A percentile compares a stretch with the other conserved stretches of the same genome.
phyloP scores from a whole-genome alignment of 1,139 yeast species.

The Suhomyces yuchorum region DNA sequence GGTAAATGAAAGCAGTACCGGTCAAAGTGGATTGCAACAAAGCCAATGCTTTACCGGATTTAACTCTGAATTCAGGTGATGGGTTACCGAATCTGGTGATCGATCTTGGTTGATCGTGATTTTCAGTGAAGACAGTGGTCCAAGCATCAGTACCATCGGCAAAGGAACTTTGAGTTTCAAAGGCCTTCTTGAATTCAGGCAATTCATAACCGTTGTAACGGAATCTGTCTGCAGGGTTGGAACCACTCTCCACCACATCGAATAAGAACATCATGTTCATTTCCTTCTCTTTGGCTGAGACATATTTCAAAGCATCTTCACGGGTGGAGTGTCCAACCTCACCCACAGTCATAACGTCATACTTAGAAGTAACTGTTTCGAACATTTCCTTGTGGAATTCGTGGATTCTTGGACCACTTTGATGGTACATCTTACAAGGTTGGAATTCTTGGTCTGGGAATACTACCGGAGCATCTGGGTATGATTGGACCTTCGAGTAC shows the following conservation, averaged over 20 bases:
- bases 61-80: constrained; percentile 19
- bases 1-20: constrained; percentile 28
- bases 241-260: constrained; percentile 25
- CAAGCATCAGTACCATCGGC: constrained; percentile 28
- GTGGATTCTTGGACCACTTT: constrained; percentile 27
- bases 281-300: constrained; percentile 26
- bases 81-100: constrained; percentile 26
- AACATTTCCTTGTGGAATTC: constrained; percentile 29
- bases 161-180: constrained; percentile 20
- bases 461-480: constrained; percentile 26
- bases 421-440: constrained; percentile 20
- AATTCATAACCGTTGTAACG: constrained; percentile 21
- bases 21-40: constrained; percentile 23
- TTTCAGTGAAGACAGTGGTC: constrained; percentile 27
- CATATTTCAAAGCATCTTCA: constrained; percentile 26
- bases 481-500: constrained; percentile 26
- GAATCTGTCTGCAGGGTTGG: constrained; percentile 21
- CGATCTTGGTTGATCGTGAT: constrained; percentile 29
- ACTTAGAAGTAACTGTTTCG: constrained; percentile 22
- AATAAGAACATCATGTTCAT: constrained; percentile 31
- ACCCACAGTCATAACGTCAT: constrained; percentile 29
- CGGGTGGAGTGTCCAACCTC: constrained; percentile 27
- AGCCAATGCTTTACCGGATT: constrained; percentile 27
- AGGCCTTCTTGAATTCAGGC: constrained; percentile 23
- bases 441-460: constrained; percentile 24